phyloP scores from a whole-genome alignment of 257 asterid species.

The Agastache rugosa region DNA sequence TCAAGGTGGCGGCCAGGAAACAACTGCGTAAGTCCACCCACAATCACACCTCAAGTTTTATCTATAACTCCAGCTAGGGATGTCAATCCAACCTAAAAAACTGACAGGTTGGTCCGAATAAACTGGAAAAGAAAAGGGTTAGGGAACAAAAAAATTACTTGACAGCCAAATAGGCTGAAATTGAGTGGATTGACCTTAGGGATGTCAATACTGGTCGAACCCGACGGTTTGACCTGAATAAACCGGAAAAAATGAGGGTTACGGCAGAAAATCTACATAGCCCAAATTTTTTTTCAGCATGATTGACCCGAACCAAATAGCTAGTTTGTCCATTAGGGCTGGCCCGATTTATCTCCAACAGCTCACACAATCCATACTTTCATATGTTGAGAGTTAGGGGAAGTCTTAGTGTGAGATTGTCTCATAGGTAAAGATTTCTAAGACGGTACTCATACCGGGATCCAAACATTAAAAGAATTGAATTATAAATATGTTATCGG shows the following conservation, averaged over 20 bases:
- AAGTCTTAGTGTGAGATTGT: not conserved
- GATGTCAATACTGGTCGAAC: no score
- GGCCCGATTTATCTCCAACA: not conserved
- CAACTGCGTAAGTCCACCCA: conserved; percentile 61
- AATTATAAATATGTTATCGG: not conserved
- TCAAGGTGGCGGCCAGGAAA: conserved; percentile 92
- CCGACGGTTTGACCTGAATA: no score
- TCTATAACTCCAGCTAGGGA: not conserved
- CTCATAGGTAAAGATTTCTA: not conserved
- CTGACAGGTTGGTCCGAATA: no score
- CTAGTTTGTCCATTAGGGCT: no score
- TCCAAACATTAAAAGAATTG: not conserved
- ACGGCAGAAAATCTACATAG: no score
- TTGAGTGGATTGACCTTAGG: no score
- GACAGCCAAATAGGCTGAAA: no score
- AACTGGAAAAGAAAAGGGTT: not conserved
- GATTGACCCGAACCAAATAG: no score
- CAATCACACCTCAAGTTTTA: not conserved
- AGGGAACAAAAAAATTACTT: not conserved
- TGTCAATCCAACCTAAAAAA: not conserved
- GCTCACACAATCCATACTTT: not conserved
- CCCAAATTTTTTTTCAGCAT: no score
- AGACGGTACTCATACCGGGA: not conserved
- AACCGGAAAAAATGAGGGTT: no score
- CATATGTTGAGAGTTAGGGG: no score